Evolutionary conservation across 1,284 basidiomycete species (phyloP), one percentile per base, ranked within the genome.

Genomic region (Microbotryum saponariae): DNA sequence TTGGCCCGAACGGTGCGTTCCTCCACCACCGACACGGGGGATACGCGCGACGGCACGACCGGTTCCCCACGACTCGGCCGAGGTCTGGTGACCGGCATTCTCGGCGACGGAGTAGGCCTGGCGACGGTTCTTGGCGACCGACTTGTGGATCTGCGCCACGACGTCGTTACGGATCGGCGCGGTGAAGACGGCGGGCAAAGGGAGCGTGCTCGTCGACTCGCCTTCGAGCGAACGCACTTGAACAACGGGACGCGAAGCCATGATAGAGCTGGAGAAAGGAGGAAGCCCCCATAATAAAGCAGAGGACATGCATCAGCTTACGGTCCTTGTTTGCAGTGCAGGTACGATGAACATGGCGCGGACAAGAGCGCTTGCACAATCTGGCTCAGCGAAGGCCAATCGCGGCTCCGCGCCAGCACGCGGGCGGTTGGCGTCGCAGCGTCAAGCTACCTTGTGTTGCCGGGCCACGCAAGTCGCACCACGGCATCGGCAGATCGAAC

Each of bases 41-140:
- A 98, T 98, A 94, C 94, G 94, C 54, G 94, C 96, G 71, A 99
- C 94, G 73, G 96, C 96, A 81, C 96, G 92, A 88, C 94, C 94
- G 73, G 94, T 99, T 82, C 94, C 94, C 94, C 94, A 99, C 57
- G 96, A 98, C 79, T 94, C 91, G 70, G 94, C 94, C 69, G 87
- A 91, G 74, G 96, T 98, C 81, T 99, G 94, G 82, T 97, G 91
- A 75, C 96, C 96, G 70, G 96, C 96, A 81, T 97, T 96, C 81
- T 88, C 88, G 77, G 87, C 89, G 75, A 98, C 96, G 74, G 93
- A 82, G 81, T 98, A 97, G 54, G 94, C 86, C 82, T 98, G 94
- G 87, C 67, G 64, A 18, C 64, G 60, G 65, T 70, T 70, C 67
- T 72, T 71, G 50, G 63, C 65, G 52, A 71, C 62, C 82, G 68